A percentile compares a stretch with the other conserved stretches of the same genome.
These are phyloP conservation scores for Sporisorium exsertum DNA, from an alignment of 1,284 basidiomycete species.

Conservation along the genomic window DNA sequence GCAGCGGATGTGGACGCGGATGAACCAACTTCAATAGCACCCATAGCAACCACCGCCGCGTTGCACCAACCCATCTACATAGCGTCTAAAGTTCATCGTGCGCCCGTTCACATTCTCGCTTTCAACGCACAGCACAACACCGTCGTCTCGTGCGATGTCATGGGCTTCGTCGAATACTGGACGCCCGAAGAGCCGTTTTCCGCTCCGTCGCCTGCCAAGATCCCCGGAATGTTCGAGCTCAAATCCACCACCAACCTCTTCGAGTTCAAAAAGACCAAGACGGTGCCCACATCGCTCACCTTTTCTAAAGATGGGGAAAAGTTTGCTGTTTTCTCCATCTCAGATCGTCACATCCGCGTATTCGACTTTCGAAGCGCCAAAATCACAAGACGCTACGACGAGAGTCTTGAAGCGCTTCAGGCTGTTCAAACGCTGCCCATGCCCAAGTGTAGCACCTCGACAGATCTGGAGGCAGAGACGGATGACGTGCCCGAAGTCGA, in stretches of 20 bases:
- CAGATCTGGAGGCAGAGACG: not conserved
- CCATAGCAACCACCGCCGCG: not conserved
- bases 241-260: constrained; percentile 94
- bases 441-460: not conserved
- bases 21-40: not conserved
- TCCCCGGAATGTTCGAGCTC: constrained; percentile 82
- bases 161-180: constrained; percentile 98
- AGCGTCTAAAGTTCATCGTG: constrained; percentile 33
- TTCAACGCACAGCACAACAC: constrained; percentile 90
- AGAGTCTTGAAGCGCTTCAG: constrained; percentile 88
- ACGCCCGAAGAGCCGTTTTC: constrained; percentile 86
- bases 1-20: not conserved
- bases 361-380: constrained; percentile 93
- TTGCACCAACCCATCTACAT: constrained; percentile 29
- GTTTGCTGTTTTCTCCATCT: constrained; percentile 90
- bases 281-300: constrained; percentile 87
- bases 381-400: constrained; percentile 91
- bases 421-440: constrained; percentile 66
- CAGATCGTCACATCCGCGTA: constrained; percentile 90
- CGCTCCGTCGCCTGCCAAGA: constrained; percentile 70
- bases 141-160: constrained; percentile 92
- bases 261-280: constrained; percentile 98
- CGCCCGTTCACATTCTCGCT: constrained; percentile 41
- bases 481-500: constrained; percentile 68
- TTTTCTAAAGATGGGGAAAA: constrained; percentile 87